phyloP scores from a whole-genome alignment of 2,329 filamentous ascomycete species.

The Plenodomus tracheiphilus region DNA sequence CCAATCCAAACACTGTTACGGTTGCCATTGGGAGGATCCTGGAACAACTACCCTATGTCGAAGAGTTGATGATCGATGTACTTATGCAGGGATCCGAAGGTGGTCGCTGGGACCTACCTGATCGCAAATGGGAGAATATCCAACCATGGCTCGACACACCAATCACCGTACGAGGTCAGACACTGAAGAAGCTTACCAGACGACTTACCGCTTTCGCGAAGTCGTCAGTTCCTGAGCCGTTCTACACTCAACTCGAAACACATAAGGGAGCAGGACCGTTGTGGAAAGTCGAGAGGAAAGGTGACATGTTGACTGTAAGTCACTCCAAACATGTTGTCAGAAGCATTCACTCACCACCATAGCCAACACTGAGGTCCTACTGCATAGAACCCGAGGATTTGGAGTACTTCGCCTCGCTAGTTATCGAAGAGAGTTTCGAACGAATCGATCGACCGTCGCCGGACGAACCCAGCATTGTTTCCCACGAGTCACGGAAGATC shows the following conservation, averaged over 20 bases:
- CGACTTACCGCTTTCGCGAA: conserved; percentile 18
- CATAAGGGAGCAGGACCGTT: conserved; percentile 4
- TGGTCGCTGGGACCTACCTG: conserved; percentile 33
- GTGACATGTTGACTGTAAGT: conserved; percentile 21
- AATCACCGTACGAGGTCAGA: conserved; percentile 6
- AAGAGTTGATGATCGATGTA: conserved; percentile 28
- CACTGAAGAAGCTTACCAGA: conserved; percentile 22
- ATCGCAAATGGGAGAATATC: conserved; percentile 27
- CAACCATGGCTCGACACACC: conserved; percentile 31
- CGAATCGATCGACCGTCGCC: conserved; percentile 6
- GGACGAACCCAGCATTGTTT: not conserved
- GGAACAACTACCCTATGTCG: conserved; percentile 25
- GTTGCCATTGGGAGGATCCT: conserved; percentile 26
- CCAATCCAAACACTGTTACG: conserved; percentile 20
- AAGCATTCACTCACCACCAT: not conserved
- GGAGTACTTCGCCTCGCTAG: conserved; percentile 6
- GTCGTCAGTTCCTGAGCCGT: conserved; percentile 7
- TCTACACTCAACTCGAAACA: conserved; percentile 31
- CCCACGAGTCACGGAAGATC: conserved; percentile 14
- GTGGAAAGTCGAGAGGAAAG: conserved; percentile 22
- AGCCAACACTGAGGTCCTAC: conserved; percentile 8
- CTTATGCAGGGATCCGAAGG: conserved; percentile 24
- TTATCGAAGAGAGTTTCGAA: conserved; percentile 17
- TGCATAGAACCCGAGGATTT: conserved; percentile 10
- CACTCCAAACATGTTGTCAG: not conserved